Percentiles rank a stretch among this genome's conserved stretches.
Evolutionary conservation across 306 rosid species (phyloP).

Genomic region (Pyrus communis): DNA sequence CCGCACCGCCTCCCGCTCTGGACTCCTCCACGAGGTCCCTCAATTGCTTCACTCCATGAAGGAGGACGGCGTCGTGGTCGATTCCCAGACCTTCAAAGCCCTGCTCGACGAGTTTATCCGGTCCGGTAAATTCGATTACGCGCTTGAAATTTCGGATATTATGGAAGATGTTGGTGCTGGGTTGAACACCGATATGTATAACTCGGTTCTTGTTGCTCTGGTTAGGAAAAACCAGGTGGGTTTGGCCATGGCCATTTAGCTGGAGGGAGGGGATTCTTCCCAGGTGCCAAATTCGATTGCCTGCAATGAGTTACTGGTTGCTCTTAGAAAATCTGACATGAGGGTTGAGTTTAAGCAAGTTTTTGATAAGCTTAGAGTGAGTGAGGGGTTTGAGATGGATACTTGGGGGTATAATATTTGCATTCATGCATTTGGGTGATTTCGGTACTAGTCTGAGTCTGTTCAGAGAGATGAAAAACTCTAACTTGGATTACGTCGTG

Average conservation of each 20-base stretch:
- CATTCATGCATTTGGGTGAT: too few species aligned
- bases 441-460: too few species aligned
- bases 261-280: conserved; percentile 13
- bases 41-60: conserved; percentile 40
- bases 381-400: conserved; percentile 38
- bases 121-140: conserved; percentile 35
- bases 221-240: conserved; percentile 46
- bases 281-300: conserved; percentile 24
- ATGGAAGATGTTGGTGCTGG: conserved; percentile 36
- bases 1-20: conserved; percentile 32
- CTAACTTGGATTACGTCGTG: too few species aligned
- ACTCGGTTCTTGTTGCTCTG: conserved; percentile 49
- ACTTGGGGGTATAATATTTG: not conserved
- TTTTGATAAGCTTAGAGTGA: conserved; percentile 43
- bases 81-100: conserved; percentile 41
- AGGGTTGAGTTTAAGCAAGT: conserved; percentile 46
- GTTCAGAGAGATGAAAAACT: too few species aligned
- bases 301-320: conserved; percentile 53
- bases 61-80: conserved; percentile 35
- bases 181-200: conserved; percentile 31
- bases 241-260: conserved; percentile 56
- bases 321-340: conserved; percentile 59
- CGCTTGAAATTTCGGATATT: conserved; percentile 43
- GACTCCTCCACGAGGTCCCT: conserved; percentile 41
- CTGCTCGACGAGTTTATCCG: conserved; percentile 48